Evolutionary conservation across 148 eudicot species (phyloP), one percentile per base, ranked within the genome.

Genomic region (Fagopyrum tataricum): DNA sequence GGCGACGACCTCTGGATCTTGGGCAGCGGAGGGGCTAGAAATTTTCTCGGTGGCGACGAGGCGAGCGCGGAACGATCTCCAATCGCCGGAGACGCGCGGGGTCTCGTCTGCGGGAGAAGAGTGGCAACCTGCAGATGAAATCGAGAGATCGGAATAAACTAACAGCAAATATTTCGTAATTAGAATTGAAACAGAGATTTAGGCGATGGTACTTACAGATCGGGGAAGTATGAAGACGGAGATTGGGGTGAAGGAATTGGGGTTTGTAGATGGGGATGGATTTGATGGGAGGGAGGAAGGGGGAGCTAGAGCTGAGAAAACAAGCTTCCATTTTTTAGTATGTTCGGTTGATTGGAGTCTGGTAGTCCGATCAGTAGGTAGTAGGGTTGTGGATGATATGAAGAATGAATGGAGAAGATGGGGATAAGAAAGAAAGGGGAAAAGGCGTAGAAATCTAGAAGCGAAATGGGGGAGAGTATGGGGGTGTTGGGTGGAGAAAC

Each of bases 21-120:
- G 69, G 79, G 44, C 26, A 71, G 59, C 11, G 74, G 72, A 40
- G 2, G 82, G 76, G 42, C 42, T 81, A 6, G 76, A 26, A 10
- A 70, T 67, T 49, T 73, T 85, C 71, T 90, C 91, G 10, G 84
- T 80, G 21, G 91, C 97, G 9, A 93, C 87, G 23, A 93, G 79
- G 66, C 83, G 86, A 49, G 98, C 97, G 56, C 98, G 78, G 82
- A 91, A 89, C 71, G 97, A 86, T 79, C 98, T 77, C 98, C 97
- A 93, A 62, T 93, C 98, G 11, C 75, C 77, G 7, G 44, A 24
- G 20, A 39, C 11, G 69, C 69, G 20, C 41, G 69, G 44, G 20
- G 1, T 64, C 20, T 87, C 95, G 53, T 84, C 84, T 7, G 82
- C 74, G 9, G 91, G 82, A 72, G 89, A 86, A 24, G 87, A 78